Evolutionary conservation across 164 flowering plant genomes (phyloP).

Genomic region (Aristolochia californica): DNA sequence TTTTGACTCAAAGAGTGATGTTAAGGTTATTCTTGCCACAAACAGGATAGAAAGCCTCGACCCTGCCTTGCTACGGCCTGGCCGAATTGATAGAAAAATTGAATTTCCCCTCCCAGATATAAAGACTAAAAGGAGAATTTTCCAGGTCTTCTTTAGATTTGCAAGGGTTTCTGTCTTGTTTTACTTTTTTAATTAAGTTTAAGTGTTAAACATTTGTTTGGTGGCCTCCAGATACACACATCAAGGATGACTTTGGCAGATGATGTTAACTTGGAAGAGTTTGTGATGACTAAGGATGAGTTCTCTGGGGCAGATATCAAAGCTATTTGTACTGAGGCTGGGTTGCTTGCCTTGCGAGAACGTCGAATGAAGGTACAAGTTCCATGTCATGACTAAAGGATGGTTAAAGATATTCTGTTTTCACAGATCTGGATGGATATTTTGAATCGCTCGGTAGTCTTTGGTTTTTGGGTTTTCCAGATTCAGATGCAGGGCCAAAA

Average conservation of each 20-base stretch:
- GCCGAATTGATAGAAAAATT: conserved; percentile 83
- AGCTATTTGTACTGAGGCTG: conserved; percentile 96
- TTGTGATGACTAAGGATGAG: conserved; percentile 88
- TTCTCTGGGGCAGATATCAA: conserved; percentile 93
- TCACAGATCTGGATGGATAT: background rate
- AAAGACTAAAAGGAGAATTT: conserved; percentile 80
- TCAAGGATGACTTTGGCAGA: conserved; percentile 88
- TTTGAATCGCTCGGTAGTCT: too few relatives aligned
- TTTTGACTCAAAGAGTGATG: conserved; percentile 88
- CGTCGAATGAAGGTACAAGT: conserved; percentile 79
- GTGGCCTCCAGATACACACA: conserved; percentile 56
- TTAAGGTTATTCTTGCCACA: conserved; percentile 90
- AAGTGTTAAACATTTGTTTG: background rate
- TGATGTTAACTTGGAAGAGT: conserved; percentile 92
- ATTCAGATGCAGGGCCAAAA: background rate
- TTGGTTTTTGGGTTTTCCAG: background rate
- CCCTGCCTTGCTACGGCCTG: conserved; percentile 91
- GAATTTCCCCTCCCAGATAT: conserved; percentile 94
- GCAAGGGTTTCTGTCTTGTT: background rate
- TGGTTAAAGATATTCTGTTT: background rate
- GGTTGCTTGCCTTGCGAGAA: conserved; percentile 85
- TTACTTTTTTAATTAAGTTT: too few relatives aligned
- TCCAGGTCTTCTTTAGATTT: conserved; percentile 26
- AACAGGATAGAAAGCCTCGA: conserved; percentile 87
- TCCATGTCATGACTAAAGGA: background rate